phyloP scores from a whole-genome alignment of 2,329 filamentous ascomycete species.

The Penicillium sp. region DNA sequence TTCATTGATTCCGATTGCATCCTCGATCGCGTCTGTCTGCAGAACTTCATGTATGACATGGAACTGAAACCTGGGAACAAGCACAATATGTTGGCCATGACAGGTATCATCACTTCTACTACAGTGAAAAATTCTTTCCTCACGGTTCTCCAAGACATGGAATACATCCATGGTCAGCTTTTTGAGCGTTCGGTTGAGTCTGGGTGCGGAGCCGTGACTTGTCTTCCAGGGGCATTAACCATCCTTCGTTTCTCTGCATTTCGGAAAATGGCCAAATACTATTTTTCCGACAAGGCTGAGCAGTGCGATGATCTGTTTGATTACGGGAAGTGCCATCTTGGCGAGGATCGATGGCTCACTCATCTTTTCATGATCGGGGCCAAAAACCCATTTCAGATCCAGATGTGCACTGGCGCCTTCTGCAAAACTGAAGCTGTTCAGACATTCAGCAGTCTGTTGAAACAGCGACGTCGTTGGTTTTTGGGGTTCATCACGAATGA shows the following conservation, averaged over 20 bases:
- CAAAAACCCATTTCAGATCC: conserved; percentile 90
- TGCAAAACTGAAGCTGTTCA: conserved; percentile 98
- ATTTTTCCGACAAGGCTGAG: conserved; percentile 96
- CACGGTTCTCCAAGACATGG: conserved; percentile 94
- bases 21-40: conserved; percentile 84
- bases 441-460: conserved; percentile 80
- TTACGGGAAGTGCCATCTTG: conserved; percentile 92
- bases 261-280: conserved; percentile 95
- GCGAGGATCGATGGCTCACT: conserved; percentile 95
- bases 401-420: conserved; percentile 96
- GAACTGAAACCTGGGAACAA: conserved; percentile 91
- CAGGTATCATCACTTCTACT: conserved; percentile 93
- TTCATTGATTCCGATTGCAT: conserved; percentile 99
- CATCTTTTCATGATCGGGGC: conserved; percentile 99
- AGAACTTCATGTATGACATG: conserved; percentile 99
- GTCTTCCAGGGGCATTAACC: conserved; percentile 90
- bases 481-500: conserved; percentile 97
- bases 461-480: conserved; percentile 96
- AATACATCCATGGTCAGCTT: conserved; percentile 95
- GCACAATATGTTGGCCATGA: conserved; percentile 95
- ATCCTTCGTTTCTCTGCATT: conserved; percentile 97
- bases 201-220: conserved; percentile 90
- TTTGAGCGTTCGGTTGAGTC: conserved; percentile 97
- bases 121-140: conserved; percentile 86
- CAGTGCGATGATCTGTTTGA: conserved; percentile 96